A percentile compares a stretch with the other conserved stretches of the same genome.
Conservation (phyloP, 2,329 filamentous ascomycete genomes). For the Alternaria sp. region DNA sequence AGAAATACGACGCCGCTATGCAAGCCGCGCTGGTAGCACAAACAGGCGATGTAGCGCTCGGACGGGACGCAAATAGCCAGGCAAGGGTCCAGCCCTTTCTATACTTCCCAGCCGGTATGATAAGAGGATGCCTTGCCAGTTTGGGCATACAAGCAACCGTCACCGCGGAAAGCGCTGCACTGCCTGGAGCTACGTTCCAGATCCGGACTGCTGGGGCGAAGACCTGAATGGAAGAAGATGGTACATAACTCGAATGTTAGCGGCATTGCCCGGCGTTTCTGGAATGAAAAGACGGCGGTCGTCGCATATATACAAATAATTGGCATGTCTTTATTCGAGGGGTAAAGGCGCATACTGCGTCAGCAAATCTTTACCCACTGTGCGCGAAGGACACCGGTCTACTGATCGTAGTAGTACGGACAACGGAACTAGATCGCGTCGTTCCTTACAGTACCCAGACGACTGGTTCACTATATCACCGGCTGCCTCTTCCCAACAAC, state of each 20-base stretch:
- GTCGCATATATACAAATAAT: background rate
- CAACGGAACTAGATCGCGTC: background rate
- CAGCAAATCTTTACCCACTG: background rate
- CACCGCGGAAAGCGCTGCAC: slow-evolving; percentile 84
- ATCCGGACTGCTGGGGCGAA: slow-evolving; percentile 83
- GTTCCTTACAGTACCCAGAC: background rate
- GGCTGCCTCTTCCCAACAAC: background rate
- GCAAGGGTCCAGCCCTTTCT: slow-evolving; percentile 67
- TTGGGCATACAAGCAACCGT: slow-evolving; percentile 91
- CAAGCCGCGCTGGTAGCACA: slow-evolving; percentile 39
- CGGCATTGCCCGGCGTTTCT: slow-evolving; percentile 43
- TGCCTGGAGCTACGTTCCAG: slow-evolving; percentile 91
- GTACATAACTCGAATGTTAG: slow-evolving; percentile 19
- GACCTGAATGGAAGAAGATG: slow-evolving; percentile 53
- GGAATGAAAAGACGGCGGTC: background rate
- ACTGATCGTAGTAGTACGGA: background rate
- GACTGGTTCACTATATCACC: background rate
- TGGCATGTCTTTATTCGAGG: fast-evolving
- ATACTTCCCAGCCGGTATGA: slow-evolving; percentile 93
- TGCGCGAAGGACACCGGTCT: background rate
- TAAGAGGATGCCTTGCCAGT: slow-evolving; percentile 89
- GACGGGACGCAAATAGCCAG: slow-evolving; percentile 59
- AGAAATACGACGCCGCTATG: slow-evolving; percentile 37
- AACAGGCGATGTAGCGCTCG: slow-evolving; percentile 39
- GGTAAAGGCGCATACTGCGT: background rate